Percentiles rank a stretch among this genome's conserved stretches.
Evolutionary conservation across 2,329 filamentous ascomycete species (phyloP).

Genomic region (Arthroderma sp.): DNA sequence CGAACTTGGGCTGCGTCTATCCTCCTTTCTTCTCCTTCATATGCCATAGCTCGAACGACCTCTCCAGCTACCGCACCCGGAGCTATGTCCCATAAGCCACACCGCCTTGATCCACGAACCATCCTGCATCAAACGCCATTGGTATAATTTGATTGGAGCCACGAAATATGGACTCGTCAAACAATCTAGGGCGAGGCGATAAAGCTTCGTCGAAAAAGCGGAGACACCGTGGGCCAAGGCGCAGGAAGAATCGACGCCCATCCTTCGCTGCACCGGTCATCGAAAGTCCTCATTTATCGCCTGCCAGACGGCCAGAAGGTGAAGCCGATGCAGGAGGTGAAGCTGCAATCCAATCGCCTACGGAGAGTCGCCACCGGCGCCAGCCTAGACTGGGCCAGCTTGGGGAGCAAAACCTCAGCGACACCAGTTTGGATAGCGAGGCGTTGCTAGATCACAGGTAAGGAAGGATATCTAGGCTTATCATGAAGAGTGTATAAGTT

Average conservation of each 20-base stretch:
- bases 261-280: conserved; percentile 58
- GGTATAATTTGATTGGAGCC: too few species aligned
- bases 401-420: conserved; percentile 51
- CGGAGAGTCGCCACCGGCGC: conserved; percentile 27
- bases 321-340: conserved; percentile 39
- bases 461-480: background rate
- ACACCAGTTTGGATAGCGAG: conserved; percentile 80
- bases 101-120: too few species aligned
- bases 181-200: conserved; percentile 3
- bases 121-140: too few species aligned
- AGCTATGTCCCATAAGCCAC: too few species aligned
- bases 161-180: conserved; percentile 1
- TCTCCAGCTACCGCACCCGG: too few species aligned
- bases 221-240: conserved; percentile 64
- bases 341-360: conserved; percentile 19
- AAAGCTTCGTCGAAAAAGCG: conserved; percentile 44
- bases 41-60: too few species aligned
- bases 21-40: too few species aligned
- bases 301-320: conserved; percentile 18
- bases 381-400: conserved; percentile 41
- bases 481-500: background rate
- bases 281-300: conserved; percentile 33
- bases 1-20: too few species aligned
- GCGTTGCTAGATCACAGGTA: conserved; percentile 76
- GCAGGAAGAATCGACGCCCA: conserved; percentile 61